These are phyloP conservation scores for Lipomyces starkeyi DNA, from an alignment of 805 yeast species.

Conservation along the genomic window DNA sequence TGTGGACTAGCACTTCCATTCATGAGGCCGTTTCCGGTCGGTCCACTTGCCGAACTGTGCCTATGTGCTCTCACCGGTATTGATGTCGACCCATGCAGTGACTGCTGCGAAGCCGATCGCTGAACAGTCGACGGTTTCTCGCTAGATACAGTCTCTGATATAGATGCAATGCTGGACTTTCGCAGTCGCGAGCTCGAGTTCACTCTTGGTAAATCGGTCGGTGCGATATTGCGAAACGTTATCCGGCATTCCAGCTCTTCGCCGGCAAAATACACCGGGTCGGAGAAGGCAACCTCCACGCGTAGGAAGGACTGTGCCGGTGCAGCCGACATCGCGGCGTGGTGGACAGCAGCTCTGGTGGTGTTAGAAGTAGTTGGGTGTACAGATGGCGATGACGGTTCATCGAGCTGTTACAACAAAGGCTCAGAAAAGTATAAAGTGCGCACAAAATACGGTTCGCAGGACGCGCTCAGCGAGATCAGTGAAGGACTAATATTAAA, in stretches of 20 bases:
- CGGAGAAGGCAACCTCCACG: conserved; percentile 49
- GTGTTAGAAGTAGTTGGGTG: background rate
- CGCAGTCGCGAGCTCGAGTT: conserved; percentile 15
- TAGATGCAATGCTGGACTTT: conserved; percentile 6
- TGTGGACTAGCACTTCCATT: background rate
- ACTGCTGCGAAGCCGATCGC: background rate
- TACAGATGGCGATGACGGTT: background rate
- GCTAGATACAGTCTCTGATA: background rate
- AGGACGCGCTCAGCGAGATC: background rate
- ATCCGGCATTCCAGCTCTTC: conserved; percentile 46
- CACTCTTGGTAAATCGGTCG: conserved; percentile 16
- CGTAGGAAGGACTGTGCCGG: conserved; percentile 30
- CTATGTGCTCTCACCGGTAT: background rate
- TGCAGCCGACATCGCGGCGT: conserved; percentile 21
- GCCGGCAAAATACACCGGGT: conserved; percentile 50
- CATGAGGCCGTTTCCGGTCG: conserved; percentile 3
- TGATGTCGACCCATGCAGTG: conserved; percentile 1
- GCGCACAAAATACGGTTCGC: background rate
- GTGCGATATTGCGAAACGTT: conserved; percentile 44
- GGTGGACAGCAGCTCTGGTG: conserved; percentile 1
- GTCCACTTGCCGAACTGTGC: background rate
- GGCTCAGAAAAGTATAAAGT: background rate
- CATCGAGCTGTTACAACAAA: no score
- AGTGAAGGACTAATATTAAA: background rate
- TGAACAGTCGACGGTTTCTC: background rate